These are phyloP conservation scores for Musa schizocarpa DNA, from an alignment of 176 grass and related monocot genomes.

Conservation along the genomic window DNA sequence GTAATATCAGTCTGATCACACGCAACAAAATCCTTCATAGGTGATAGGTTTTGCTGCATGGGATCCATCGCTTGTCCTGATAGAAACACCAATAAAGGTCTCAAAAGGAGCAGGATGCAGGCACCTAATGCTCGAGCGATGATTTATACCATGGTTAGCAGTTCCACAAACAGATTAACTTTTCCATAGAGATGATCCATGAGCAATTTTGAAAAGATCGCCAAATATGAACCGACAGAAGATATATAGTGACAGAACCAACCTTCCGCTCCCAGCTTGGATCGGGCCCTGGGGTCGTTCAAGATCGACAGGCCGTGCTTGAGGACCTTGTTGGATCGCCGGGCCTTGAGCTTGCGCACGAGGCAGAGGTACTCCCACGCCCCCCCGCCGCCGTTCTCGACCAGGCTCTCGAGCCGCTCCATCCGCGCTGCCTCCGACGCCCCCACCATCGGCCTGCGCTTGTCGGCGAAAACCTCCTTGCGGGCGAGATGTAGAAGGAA, in stretches of 20 bases:
- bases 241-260: background rate
- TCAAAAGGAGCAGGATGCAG: no score
- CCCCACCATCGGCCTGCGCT: slow-evolving; percentile 27
- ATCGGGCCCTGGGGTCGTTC: slow-evolving; percentile 71
- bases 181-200: background rate
- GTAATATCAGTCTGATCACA: no score
- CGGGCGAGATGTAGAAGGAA: background rate
- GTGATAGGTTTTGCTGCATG: no score
- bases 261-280: slow-evolving; percentile 75
- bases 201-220: no score
- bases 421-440: slow-evolving; percentile 54
- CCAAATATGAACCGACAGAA: background rate
- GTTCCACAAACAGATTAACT: background rate
- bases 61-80: no score
- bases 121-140: no score
- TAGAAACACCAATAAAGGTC: no score
- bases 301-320: slow-evolving; percentile 65
- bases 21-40: no score
- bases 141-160: no score
- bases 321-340: slow-evolving; percentile 69
- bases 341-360: slow-evolving; percentile 69
- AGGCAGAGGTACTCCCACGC: slow-evolving; percentile 92
- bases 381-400: slow-evolving; percentile 76
- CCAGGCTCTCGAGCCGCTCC: slow-evolving; percentile 69
- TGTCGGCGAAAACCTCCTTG: background rate